Evolutionary conservation across 176 grass and related monocot species (phyloP), one percentile per base, ranked within the genome.

Genomic region (barley (Hordeum vulgare)): DNA sequence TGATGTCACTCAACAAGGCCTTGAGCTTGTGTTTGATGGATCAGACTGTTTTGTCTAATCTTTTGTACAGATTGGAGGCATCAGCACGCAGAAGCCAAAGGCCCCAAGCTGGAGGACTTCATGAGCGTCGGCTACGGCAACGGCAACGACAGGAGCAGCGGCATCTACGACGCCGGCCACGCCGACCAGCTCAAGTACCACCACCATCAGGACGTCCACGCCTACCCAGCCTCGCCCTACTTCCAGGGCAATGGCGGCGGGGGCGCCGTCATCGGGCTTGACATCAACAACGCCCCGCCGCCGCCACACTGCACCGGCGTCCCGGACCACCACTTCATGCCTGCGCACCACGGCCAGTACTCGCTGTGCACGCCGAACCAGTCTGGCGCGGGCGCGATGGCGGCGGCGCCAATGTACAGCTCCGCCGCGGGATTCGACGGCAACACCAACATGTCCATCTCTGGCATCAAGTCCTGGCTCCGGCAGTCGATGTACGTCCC

Each of bases 401-500:
- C 42, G 7, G 40, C 42, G 74, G 33, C 42, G 66, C 84, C 90
- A 28, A 68, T 85, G 34, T 97, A 85, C 85, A 91, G 31, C 60
- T 24, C 74, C 14, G 68, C 69, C 18, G 49, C 44, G 17, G 64
- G 24, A 4, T 42, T 73, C 4, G 88, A 82, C 8, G 74, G 94
- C 17, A 56, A 6, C 51, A 3, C 51, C 51, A 92, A 90, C 21
- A 85, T 91, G 61, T 97, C 94, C 13, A 97, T 97, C 78, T 97
- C 94, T 9, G 90, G 90, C 49, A 97, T 94, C 68, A 97, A 97
- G 78, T 94, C 94, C 26, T 97, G 94, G 94, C 89, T 97, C 74
- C 90, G 94, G 65, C 90, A 97, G 66, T 74, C 85, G 20, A 85
- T 86, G 79, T 90, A 80, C 51, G 60, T 88, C 33, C 74, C 86